Conservation (phyloP, 2,329 filamentous ascomycete species). For the Corynespora cassiicola region DNA sequence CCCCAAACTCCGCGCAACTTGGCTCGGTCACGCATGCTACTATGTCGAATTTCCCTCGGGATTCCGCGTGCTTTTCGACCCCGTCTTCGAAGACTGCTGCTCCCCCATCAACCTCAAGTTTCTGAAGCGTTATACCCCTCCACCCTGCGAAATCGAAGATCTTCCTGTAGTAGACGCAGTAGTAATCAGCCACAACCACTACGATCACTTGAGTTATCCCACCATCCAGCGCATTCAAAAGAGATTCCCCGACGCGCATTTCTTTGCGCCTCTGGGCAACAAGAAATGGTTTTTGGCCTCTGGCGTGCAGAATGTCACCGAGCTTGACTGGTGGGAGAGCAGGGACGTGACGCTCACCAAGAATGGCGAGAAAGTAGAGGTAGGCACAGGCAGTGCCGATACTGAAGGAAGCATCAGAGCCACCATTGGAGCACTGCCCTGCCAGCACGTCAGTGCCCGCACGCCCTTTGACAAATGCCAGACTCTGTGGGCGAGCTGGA, state of each 20-base stretch:
- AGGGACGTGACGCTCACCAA: constrained; percentile 68
- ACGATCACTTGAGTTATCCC: constrained; percentile 85
- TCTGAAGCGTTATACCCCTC: constrained; percentile 79
- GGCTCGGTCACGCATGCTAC: constrained; percentile 95
- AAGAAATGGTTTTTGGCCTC: constrained; percentile 78
- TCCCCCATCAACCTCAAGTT: constrained; percentile 74
- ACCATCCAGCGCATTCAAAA: constrained; percentile 75
- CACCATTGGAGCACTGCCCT: constrained; percentile 78
- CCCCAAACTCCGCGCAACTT: constrained; percentile 77
- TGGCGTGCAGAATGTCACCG: constrained; percentile 78
- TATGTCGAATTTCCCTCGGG: constrained; percentile 89
- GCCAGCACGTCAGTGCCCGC: constrained; percentile 81
- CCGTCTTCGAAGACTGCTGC: constrained; percentile 89
- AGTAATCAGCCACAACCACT: constrained; percentile 88
- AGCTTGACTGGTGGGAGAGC: constrained; percentile 96
- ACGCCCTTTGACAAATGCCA: constrained; percentile 71
- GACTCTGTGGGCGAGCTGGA: constrained; percentile 91
- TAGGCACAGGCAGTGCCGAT: constrained; percentile 12
- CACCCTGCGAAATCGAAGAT: constrained; percentile 78
- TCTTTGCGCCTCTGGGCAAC: constrained; percentile 85
- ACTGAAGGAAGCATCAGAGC: constrained; percentile 63
- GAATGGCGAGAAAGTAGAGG: neutral
- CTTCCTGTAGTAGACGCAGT: constrained; percentile 77
- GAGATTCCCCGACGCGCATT: constrained; percentile 79
- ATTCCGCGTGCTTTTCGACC: constrained; percentile 88